Evolutionary conservation across 1,139 yeast species (phyloP).

Genomic region (Pneumocystis wakefieldiae): DNA sequence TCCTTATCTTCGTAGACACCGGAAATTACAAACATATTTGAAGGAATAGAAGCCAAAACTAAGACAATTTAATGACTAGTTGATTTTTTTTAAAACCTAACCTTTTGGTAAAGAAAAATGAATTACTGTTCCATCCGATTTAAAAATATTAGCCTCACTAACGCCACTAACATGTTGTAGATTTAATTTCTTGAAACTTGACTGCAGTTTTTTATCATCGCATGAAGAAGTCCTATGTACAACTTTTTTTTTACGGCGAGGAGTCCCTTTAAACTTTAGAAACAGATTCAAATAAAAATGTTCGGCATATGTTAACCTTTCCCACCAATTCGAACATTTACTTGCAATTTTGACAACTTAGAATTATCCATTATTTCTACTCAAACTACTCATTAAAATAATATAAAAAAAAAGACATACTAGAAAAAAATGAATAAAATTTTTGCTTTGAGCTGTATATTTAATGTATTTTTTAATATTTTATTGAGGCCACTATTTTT

Average conservation of each 20-base stretch:
- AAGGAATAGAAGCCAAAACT: slow-evolving; percentile 81
- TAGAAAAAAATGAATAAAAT: neutral
- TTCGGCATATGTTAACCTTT: neutral
- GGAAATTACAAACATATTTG: slow-evolving; percentile 88
- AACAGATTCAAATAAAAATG: neutral
- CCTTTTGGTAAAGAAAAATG: slow-evolving; percentile 48
- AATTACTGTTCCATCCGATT: slow-evolving; percentile 87
- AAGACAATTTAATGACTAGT: slow-evolving; percentile 28
- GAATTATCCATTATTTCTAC: slow-evolving; percentile 14
- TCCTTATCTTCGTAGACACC: slow-evolving; percentile 92
- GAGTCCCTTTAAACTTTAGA: slow-evolving; percentile 33
- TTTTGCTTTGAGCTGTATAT: no score
- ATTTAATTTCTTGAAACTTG: slow-evolving; percentile 75
- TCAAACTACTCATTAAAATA: neutral
- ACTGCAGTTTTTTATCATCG: slow-evolving; percentile 83
- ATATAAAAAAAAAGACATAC: neutral
- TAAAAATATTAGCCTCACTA: slow-evolving; percentile 96
- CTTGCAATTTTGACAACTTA: slow-evolving; percentile 28
- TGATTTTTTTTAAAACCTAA: slow-evolving; percentile 4
- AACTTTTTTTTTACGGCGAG: slow-evolving; percentile 66
- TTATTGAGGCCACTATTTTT: neutral
- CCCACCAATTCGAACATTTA: slow-evolving; percentile 28
- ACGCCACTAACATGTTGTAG: slow-evolving; percentile 79
- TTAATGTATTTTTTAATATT: neutral
- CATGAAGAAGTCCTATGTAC: slow-evolving; percentile 58